Percentiles rank a stretch among this genome's conserved stretches.
These are phyloP conservation scores for Rhynchospora tenuis DNA, from an alignment of 176 grass and related monocot species.

Conservation along the genomic window DNA sequence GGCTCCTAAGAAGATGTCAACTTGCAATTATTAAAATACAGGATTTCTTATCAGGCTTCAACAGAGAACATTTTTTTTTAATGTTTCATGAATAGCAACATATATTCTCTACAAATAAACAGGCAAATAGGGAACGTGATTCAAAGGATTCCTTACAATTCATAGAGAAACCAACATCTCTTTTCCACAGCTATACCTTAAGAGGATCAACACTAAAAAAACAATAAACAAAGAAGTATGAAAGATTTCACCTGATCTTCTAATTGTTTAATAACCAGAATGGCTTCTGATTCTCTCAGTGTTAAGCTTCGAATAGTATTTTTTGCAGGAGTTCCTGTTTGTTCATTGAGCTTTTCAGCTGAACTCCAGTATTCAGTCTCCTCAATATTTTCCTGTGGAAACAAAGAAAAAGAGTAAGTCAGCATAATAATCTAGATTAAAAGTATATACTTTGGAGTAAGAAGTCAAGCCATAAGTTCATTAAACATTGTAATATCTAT, in stretches of 20 bases:
- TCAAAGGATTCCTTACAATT: neutral
- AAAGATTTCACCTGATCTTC: constrained; percentile 69
- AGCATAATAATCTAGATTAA: neutral
- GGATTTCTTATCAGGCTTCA: too few species aligned
- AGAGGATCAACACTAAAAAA: constrained; percentile 14
- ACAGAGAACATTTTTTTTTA: too few species aligned
- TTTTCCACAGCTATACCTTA: constrained; percentile 7
- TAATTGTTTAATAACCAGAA: constrained; percentile 85
- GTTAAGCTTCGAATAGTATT: constrained; percentile 43
- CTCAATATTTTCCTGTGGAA: constrained; percentile 5
- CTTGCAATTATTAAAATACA: neutral
- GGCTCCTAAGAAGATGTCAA: neutral
- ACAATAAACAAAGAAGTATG: neutral
- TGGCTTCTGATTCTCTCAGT: constrained; percentile 74
- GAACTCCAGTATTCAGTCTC: constrained; percentile 23
- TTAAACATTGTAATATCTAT: neutral
- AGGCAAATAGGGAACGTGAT: neutral
- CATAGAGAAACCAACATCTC: neutral
- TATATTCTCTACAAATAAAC: neutral
- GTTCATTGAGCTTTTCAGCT: constrained; percentile 18
- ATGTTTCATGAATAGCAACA: too few species aligned
- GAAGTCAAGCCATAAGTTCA: neutral
- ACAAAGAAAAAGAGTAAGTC: neutral
- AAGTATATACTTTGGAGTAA: neutral
- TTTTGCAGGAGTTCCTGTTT: constrained; percentile 19